Base-by-base conservation (phyloP, 2,329 filamentous ascomycete genomes). In the Hortaea werneckii region DNA sequence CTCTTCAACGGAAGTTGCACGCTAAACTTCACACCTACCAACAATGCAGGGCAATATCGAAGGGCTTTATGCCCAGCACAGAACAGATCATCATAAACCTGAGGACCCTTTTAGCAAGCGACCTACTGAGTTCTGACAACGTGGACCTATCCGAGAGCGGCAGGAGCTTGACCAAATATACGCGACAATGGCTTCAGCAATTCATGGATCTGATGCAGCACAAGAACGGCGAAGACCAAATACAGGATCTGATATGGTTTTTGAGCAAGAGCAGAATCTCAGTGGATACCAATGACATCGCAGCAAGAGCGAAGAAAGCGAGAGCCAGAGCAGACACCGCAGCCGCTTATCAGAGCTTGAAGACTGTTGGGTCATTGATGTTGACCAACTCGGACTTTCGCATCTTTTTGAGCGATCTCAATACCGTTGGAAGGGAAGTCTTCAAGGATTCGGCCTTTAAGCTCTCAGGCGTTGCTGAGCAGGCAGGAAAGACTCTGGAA, bases 1-100 rank as follows among this genome's bases (percentile, higher is more conserved):
- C 74, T 29, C 70, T 89, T 44, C 86, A 95, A 74, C 75, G 80
- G 41, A 74, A 80, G 57, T 75, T 94, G 48, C 86, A 90, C 60
- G 81, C 90, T 65, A 95, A 95, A 73, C 77, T 96, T 50, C 90
- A 95, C 67, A 83, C 83, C 27, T 95, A 95, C 62, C 87, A 95
- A 72, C 94, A 95, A 83, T 63, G 88, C 28, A 78, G 85, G 44
- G 90, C 90, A 45, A 65, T 95, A 7, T 78, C 78, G 1, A 79
- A 86, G 58, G 90, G 90, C 5, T 95, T 82, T 66, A 89, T 96
- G 84, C 90, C 90, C 40, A 92, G 87, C 5, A 95, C 85, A 8
- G 83, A 92, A 55, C 90, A 96, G 64, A 62, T 77, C 54, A 83
- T 92, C 57, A 72, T 82, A 62, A 88, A 94, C 54, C 71, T 96